Percentiles rank a stretch among this genome's conserved stretches.
phyloP scores from a whole-genome alignment of 2,329 filamentous ascomycete species.

The Fonsecaea monophora region DNA sequence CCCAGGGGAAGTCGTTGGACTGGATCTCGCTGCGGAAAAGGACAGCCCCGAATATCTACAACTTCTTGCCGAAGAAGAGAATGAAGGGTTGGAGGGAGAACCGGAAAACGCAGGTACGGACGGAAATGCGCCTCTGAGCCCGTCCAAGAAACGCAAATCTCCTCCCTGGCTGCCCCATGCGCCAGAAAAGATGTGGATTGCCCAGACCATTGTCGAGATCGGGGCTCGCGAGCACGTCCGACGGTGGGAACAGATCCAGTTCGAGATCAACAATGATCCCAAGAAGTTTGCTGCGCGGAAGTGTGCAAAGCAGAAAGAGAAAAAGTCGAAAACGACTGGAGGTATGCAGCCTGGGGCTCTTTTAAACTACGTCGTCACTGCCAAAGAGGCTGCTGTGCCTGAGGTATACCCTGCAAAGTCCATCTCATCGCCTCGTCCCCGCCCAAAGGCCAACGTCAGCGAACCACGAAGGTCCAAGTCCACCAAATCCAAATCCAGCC shows the following conservation, averaged over 20 bases:
- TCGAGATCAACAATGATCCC: conserved; percentile 34
- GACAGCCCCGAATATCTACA: conserved; percentile 61
- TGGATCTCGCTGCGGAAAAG: conserved; percentile 76
- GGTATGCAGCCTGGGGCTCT: conserved; percentile 28
- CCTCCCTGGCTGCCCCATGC: conserved; percentile 69
- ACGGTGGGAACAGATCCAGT: conserved; percentile 64
- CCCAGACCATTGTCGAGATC: conserved; percentile 67
- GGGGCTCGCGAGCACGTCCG: conserved; percentile 70
- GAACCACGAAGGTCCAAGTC: background rate
- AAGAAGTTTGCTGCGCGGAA: conserved; percentile 40
- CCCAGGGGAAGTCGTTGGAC: conserved; percentile 76
- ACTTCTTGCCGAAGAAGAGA: conserved; percentile 43
- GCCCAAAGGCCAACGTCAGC: background rate
- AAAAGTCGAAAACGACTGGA: conserved; percentile 20
- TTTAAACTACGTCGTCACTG: conserved; percentile 23
- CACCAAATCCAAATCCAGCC: conserved; percentile 15
- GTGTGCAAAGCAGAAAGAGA: conserved; percentile 29
- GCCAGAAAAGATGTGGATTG: conserved; percentile 71
- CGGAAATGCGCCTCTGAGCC: conserved; percentile 45
- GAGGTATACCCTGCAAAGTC: background rate
- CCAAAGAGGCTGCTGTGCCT: conserved; percentile 13
- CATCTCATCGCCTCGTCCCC: conserved; percentile 7
- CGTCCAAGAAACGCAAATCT: conserved; percentile 53
- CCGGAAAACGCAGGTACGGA: conserved; percentile 41
- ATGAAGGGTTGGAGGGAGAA: background rate